Conservation (phyloP, 2,329 filamentous ascomycete species). For the Aspergillus sp. region DNA sequence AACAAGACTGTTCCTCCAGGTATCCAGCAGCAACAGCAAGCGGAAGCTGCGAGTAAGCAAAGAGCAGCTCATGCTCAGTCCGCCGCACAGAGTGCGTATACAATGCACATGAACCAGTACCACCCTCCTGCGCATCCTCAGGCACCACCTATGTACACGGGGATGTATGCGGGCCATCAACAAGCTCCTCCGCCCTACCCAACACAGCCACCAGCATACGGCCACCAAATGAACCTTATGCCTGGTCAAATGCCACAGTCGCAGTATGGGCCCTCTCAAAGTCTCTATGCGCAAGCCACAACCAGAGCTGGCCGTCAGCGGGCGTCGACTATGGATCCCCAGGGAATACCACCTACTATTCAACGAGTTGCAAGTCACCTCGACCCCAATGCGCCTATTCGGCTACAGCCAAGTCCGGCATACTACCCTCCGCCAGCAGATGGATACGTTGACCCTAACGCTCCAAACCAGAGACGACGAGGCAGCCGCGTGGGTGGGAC, state of each 20-base stretch:
- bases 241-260: constrained; percentile 64
- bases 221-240: constrained; percentile 70
- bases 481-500: constrained; percentile 65
- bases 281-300: constrained; percentile 71
- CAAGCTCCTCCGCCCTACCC: constrained; percentile 79
- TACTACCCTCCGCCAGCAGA: constrained; percentile 95
- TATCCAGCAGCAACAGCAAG: constrained; percentile 93
- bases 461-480: constrained; percentile 67
- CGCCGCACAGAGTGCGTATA: constrained; percentile 67
- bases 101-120: constrained; percentile 60
- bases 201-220: constrained; percentile 68
- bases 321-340: constrained; percentile 94
- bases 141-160: constrained; percentile 69
- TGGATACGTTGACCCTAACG: constrained; percentile 67
- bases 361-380: constrained; percentile 95
- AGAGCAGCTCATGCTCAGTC: constrained; percentile 71
- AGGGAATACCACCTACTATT: constrained; percentile 86
- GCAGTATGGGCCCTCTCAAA: constrained; percentile 71
- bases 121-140: constrained; percentile 48
- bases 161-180: constrained; percentile 68
- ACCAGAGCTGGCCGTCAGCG: constrained; percentile 79
- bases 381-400: constrained; percentile 90
- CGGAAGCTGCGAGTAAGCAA: constrained; percentile 90
- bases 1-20: constrained; percentile 88
- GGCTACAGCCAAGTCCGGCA: constrained; percentile 89